Conservation (phyloP, 106 monocot genomes). For the Cymbidium sinense region DNA sequence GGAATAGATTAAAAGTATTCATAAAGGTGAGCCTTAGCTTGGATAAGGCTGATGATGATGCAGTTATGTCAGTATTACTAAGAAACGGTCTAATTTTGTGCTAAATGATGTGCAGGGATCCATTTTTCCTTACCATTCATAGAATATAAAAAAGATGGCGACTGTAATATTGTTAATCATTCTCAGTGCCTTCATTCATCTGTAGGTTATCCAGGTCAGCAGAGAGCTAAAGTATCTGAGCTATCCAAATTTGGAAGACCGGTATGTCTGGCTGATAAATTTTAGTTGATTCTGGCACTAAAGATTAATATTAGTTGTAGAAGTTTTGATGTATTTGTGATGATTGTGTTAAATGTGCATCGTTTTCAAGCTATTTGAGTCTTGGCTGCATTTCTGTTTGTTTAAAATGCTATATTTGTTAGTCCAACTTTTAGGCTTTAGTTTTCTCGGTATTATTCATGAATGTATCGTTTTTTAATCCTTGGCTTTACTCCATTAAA, state of each 20-base stretch:
- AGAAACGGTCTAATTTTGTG: too few species aligned
- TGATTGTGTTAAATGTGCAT: too few species aligned
- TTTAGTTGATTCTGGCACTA: not conserved
- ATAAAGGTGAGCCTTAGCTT: too few species aligned
- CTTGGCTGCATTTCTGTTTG: not conserved
- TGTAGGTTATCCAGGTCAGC: slow-evolving; percentile 80
- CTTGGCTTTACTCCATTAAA: not conserved
- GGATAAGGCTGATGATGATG: too few species aligned
- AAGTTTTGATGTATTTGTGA: too few species aligned
- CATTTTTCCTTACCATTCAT: too few species aligned
- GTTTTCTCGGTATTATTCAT: not conserved
- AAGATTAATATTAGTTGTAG: too few species aligned
- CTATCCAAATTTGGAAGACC: slow-evolving; percentile 85
- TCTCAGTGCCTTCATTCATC: not conserved
- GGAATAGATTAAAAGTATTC: too few species aligned
- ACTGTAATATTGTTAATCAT: not conserved
- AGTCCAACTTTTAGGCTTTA: not conserved
- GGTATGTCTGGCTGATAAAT: slow-evolving; percentile 28
- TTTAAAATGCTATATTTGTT: not conserved
- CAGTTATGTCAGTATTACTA: not conserved
- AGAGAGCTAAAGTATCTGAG: slow-evolving; percentile 62
- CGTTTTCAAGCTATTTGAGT: too few species aligned
- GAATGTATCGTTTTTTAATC: not conserved
- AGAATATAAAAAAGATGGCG: too few species aligned
- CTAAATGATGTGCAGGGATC: too few species aligned